A percentile compares a stretch with the other conserved stretches of the same genome.
Evolutionary conservation across 192 early-diverging fungal genomes (phyloP).

Genomic region (Coemansia sp.): DNA sequence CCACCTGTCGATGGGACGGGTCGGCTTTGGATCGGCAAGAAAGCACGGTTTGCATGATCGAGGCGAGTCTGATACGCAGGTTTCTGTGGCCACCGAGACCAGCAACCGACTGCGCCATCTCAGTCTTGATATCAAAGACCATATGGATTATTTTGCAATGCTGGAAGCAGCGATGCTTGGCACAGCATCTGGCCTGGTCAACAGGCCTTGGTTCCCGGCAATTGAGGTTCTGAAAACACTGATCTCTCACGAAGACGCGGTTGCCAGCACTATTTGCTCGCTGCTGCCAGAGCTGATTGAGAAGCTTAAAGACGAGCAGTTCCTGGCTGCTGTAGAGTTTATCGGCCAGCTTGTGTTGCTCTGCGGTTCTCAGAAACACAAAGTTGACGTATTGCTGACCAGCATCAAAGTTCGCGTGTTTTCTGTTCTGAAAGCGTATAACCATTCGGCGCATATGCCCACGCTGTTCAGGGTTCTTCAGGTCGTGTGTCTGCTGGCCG

Average conservation of each 20-base stretch:
- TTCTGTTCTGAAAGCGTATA: conserved; percentile 26
- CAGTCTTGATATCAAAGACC: not conserved
- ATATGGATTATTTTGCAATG: not conserved
- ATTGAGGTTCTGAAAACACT: conserved; percentile 21
- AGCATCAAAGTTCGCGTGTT: conserved; percentile 29
- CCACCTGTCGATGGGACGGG: conserved; percentile 18
- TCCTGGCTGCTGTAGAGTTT: conserved; percentile 32
- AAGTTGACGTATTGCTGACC: conserved; percentile 4
- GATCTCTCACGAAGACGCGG: not conserved
- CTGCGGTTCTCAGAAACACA: not conserved
- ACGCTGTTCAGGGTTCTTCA: conserved; percentile 34
- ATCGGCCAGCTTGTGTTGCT: conserved; percentile 16
- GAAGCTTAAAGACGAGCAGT: conserved; percentile 16
- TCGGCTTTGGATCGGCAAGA: not conserved
- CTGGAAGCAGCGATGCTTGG: conserved; percentile 32
- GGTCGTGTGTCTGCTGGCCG: conserved; percentile 12
- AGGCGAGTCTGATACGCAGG: conserved; percentile 6
- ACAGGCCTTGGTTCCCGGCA: conserved; percentile 8
- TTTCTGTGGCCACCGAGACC: conserved; percentile 6
- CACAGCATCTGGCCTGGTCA: conserved; percentile 1
- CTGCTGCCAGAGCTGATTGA: conserved; percentile 10
- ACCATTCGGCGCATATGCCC: conserved; percentile 34
- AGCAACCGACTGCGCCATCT: not conserved
- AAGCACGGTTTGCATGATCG: not conserved
- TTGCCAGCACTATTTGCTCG: conserved; percentile 4